Conservation (phyloP, 805 yeast genomes). For the Saturnispora bothae region DNA sequence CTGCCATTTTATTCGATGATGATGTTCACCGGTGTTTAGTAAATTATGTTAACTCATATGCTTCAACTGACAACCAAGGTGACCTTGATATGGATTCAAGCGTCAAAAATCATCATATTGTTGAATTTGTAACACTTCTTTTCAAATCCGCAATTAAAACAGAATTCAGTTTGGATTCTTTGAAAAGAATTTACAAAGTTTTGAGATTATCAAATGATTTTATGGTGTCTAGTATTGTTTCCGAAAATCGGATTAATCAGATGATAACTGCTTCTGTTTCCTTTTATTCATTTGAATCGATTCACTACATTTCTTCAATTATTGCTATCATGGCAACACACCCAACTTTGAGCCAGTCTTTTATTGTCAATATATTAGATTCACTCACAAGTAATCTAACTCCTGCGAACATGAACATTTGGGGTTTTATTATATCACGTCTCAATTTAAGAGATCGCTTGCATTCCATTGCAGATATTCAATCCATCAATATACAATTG, state of each 20-base stretch:
- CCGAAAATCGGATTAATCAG: not conserved
- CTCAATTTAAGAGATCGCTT: slow-evolving; percentile 27
- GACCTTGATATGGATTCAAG: slow-evolving; percentile 10
- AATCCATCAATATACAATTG: slow-evolving; percentile 17
- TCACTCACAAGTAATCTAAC: slow-evolving; percentile 5
- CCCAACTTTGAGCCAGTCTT: slow-evolving; percentile 17
- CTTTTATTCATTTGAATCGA: slow-evolving; percentile 17
- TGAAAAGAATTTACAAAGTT: slow-evolving; percentile 16
- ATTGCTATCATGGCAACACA: slow-evolving; percentile 30
- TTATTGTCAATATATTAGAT: slow-evolving; percentile 8
- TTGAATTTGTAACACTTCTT: not conserved
- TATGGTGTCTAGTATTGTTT: not conserved
- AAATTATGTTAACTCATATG: slow-evolving; percentile 11
- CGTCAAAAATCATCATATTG: not conserved
- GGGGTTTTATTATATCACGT: slow-evolving; percentile 40
- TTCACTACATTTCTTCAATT: slow-evolving; percentile 16
- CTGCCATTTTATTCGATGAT: slow-evolving; percentile 54
- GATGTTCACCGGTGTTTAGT: slow-evolving; percentile 30
- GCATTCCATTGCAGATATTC: slow-evolving; percentile 11
- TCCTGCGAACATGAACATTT: slow-evolving; percentile 20
- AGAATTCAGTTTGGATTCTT: slow-evolving; percentile 8
- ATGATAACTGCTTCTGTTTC: not conserved
- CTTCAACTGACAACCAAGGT: slow-evolving; percentile 12
- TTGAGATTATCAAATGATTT: slow-evolving; percentile 17
- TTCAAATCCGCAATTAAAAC: not conserved